phyloP scores from a whole-genome alignment of 768 basidiomycete genomes.

The Lyophyllum atratum region DNA sequence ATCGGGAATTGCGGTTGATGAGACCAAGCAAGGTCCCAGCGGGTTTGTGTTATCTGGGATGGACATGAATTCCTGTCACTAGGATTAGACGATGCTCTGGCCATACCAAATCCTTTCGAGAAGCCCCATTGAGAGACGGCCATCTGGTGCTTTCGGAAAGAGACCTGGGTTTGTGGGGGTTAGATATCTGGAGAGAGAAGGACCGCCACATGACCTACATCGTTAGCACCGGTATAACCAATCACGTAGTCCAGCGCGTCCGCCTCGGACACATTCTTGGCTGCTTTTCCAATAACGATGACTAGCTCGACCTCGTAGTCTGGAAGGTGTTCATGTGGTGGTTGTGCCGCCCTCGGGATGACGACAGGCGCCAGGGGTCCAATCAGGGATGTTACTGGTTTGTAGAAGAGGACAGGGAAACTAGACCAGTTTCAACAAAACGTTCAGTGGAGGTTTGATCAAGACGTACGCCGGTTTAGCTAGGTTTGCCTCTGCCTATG shows the following conservation, averaged over 20 bases:
- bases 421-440: constrained; percentile 30
- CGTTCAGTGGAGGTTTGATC: neutral
- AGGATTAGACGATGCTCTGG: neutral
- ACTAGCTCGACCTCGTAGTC: constrained; percentile 85
- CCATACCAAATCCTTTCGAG: constrained; percentile 81
- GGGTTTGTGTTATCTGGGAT: constrained; percentile 66
- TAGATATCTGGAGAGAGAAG: neutral
- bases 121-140: constrained; percentile 85
- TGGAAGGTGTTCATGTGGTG: constrained; percentile 66
- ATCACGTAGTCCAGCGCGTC: constrained; percentile 87
- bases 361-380: constrained; percentile 67
- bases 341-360: constrained; percentile 71
- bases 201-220: constrained; percentile 44
- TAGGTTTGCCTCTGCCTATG: constrained; percentile 59
- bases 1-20: constrained; percentile 60
- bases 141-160: constrained; percentile 83
- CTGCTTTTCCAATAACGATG: constrained; percentile 81
- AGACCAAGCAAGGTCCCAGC: constrained; percentile 80
- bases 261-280: constrained; percentile 76
- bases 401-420: constrained; percentile 78
- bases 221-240: constrained; percentile 80
- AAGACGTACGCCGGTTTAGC: constrained; percentile 58
- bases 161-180: constrained; percentile 47
- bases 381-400: constrained; percentile 69
- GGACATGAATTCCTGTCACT: neutral